Evolutionary conservation across 495 filamentous ascomycete species (phyloP).

Genomic region (Trichoderma virens): DNA sequence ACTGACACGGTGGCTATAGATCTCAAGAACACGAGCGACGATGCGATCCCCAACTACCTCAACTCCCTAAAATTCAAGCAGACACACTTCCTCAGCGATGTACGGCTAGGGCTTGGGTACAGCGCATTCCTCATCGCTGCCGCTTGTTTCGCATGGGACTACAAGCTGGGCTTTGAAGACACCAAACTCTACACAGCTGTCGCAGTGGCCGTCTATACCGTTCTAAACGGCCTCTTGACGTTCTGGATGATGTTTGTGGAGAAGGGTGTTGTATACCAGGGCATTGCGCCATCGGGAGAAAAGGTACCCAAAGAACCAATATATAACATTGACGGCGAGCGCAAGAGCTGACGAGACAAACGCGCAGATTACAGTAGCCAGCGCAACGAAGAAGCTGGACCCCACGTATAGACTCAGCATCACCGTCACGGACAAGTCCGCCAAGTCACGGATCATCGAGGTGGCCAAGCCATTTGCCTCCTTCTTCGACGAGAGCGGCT

Average conservation of each 20-base stretch:
- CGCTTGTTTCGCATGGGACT: slow-evolving; percentile 83
- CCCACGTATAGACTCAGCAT: slow-evolving; percentile 71
- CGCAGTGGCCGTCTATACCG: slow-evolving; percentile 71
- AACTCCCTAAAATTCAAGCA: slow-evolving; percentile 74
- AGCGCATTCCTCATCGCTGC: slow-evolving; percentile 69
- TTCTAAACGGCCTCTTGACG: slow-evolving; percentile 71
- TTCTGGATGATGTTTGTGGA: slow-evolving; percentile 85
- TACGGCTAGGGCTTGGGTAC: slow-evolving; percentile 79
- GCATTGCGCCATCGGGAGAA: slow-evolving; percentile 39
- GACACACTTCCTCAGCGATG: slow-evolving; percentile 69
- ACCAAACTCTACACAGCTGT: slow-evolving; percentile 67
- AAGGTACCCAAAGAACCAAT: slow-evolving; percentile 18
- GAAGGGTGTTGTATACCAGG: slow-evolving; percentile 70
- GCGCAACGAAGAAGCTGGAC: slow-evolving; percentile 64
- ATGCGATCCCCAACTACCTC: slow-evolving; percentile 88
- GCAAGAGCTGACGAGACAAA: slow-evolving; percentile 9
- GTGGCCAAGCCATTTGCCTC: slow-evolving; percentile 62
- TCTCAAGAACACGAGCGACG: slow-evolving; percentile 93
- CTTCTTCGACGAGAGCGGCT: slow-evolving; percentile 78
- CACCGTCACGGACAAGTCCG: slow-evolving; percentile 39
- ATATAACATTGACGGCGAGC: neutral
- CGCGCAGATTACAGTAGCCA: slow-evolving; percentile 56
- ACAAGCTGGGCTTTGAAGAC: slow-evolving; percentile 76
- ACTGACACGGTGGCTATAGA: slow-evolving; percentile 42
- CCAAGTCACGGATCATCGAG: slow-evolving; percentile 41